These are phyloP conservation scores for Furcasterigmium furcatum DNA, from an alignment of 2,329 filamentous ascomycete species.

Conservation along the genomic window DNA sequence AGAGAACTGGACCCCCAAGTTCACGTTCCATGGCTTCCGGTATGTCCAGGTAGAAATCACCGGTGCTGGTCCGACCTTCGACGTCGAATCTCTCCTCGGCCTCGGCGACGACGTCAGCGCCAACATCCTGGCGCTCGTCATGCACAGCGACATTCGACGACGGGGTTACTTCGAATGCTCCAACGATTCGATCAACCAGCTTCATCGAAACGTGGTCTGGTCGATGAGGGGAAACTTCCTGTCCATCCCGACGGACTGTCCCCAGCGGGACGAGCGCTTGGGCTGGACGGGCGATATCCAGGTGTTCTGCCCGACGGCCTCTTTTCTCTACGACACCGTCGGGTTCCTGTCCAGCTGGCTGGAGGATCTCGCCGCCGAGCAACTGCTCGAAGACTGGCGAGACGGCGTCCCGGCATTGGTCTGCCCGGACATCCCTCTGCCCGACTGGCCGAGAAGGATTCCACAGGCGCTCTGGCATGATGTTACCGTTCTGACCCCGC, in stretches of 20 bases:
- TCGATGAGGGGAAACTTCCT: slow-evolving; percentile 1
- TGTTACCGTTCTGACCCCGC: slow-evolving; percentile 33
- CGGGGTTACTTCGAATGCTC: slow-evolving; percentile 51
- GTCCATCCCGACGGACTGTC: not conserved
- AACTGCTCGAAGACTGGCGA: slow-evolving; percentile 50
- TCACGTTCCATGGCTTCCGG: slow-evolving; percentile 51
- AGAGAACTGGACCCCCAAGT: slow-evolving; percentile 36
- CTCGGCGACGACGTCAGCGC: no score
- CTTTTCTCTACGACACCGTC: not conserved
- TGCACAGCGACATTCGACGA: slow-evolving; percentile 49
- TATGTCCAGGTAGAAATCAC: slow-evolving; percentile 44
- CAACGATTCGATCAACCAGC: slow-evolving; percentile 43
- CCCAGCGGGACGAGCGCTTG: not conserved
- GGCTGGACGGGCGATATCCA: slow-evolving; percentile 1
- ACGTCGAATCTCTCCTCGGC: slow-evolving; percentile 9
- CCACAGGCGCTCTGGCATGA: slow-evolving; percentile 40
- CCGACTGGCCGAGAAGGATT: slow-evolving; percentile 50
- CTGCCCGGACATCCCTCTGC: slow-evolving; percentile 54
- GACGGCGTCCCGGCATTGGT: slow-evolving; percentile 54
- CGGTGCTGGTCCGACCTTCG: no score
- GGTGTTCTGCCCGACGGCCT: not conserved
- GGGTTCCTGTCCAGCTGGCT: not conserved
- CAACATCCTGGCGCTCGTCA: slow-evolving; percentile 22
- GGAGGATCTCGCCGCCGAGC: slow-evolving; percentile 10
- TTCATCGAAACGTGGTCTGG: slow-evolving; percentile 36